A percentile compares a stretch with the other conserved stretches of the same genome.
These are phyloP conservation scores for Pythium vanterpoolii DNA, from an alignment of 352 stramenopile genomes.

Conservation along the genomic window DNA sequence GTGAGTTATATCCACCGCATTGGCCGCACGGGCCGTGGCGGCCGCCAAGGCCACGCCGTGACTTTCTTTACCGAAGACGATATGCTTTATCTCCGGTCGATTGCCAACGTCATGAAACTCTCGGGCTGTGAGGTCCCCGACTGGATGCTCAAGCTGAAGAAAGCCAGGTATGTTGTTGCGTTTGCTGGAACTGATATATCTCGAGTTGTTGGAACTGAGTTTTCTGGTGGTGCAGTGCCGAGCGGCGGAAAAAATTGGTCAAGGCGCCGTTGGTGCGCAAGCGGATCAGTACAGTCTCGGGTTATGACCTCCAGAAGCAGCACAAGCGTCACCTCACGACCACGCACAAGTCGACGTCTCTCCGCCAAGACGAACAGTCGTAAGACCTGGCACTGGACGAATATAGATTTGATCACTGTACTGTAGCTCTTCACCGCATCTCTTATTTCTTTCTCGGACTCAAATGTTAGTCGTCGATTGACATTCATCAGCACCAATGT, in stretches of 20 bases:
- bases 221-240: conserved; percentile 33
- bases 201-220: too few species aligned
- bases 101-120: conserved; percentile 99
- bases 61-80: conserved; percentile 98
- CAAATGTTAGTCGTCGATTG: too few species aligned
- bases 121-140: conserved; percentile 96
- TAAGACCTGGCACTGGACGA: not conserved
- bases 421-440: not conserved
- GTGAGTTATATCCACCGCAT: conserved; percentile 98
- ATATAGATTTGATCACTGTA: too few species aligned
- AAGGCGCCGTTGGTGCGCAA: conserved; percentile 70
- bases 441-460: too few species aligned
- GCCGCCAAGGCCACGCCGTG: conserved; percentile 91
- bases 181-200: too few species aligned
- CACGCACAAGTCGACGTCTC: conserved; percentile 2
- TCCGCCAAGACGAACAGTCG: not conserved
- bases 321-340: conserved; percentile 59
- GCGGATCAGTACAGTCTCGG: conserved; percentile 83
- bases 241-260: conserved; percentile 76
- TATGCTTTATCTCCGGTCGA: conserved; percentile 93
- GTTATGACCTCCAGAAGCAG: conserved; percentile 84
- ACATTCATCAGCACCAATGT: conserved; percentile 3
- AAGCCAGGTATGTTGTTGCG: conserved; percentile 75
- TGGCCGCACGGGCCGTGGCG: conserved; percentile 92
- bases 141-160: conserved; percentile 98